Conservation (phyloP, 2,329 filamentous ascomycete species). For the Lachnellula occidentalis region DNA sequence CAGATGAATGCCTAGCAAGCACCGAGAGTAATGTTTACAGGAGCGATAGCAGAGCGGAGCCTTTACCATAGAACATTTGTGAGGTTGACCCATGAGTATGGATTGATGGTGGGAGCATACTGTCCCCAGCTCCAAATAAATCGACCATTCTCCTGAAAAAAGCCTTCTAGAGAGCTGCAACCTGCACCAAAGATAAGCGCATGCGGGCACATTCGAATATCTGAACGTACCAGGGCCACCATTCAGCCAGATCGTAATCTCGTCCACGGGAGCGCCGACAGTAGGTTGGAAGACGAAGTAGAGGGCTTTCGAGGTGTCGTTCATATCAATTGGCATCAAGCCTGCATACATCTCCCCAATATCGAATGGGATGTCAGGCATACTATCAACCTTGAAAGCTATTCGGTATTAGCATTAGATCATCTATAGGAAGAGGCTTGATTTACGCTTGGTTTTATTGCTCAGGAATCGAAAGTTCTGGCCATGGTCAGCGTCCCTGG, state of each 20-base stretch:
- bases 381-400: constrained; percentile 20
- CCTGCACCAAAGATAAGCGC: constrained; percentile 43
- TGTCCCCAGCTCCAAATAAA: constrained; percentile 30
- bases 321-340: constrained; percentile 45
- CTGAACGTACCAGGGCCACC: constrained; percentile 39
- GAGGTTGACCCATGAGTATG: constrained; percentile 33
- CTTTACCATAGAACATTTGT: constrained; percentile 36
- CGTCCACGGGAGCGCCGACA: constrained; percentile 37
- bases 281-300: constrained; percentile 51
- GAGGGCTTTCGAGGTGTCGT: constrained; percentile 37
- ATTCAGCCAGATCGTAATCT: constrained; percentile 45
- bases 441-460: constrained; percentile 4
- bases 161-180: constrained; percentile 35
- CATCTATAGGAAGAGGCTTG: neutral
- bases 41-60: no score
- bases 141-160: constrained; percentile 33
- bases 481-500: neutral
- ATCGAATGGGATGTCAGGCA: constrained; percentile 23
- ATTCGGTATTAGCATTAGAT: neutral
- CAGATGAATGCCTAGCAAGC: neutral
- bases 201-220: neutral
- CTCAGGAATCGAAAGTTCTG: constrained; percentile 10
- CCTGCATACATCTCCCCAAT: constrained; percentile 26
- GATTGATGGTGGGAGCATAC: constrained; percentile 23
- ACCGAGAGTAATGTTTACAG: neutral